phyloP scores from a whole-genome alignment of 257 asterid genomes.

The Gentiana macrophylla region DNA sequence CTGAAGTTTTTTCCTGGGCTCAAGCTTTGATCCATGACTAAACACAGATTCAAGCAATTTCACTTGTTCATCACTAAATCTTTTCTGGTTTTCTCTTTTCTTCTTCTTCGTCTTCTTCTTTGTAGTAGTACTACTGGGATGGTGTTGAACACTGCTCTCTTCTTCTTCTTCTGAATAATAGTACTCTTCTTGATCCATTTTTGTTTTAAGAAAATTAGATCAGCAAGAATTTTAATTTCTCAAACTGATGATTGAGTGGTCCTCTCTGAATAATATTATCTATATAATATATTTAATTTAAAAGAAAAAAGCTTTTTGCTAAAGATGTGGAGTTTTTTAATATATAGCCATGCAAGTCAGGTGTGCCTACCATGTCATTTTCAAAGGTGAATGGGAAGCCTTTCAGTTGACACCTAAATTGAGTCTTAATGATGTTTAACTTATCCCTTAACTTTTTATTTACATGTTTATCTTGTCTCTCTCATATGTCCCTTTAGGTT shows the following conservation, averaged over 20 bases:
- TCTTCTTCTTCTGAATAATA: constrained; percentile 13
- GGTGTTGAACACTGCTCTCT: constrained; percentile 1
- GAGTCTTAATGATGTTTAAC: constrained; percentile 4
- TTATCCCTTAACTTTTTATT: constrained; percentile 4
- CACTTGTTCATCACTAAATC: constrained; percentile 73
- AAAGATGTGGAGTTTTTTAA: constrained; percentile 18
- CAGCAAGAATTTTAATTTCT: not conserved
- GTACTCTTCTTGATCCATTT: constrained; percentile 33
- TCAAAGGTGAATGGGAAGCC: constrained; percentile 14
- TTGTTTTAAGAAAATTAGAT: not conserved
- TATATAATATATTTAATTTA: not conserved
- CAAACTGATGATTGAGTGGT: not conserved
- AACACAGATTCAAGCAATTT: constrained; percentile 61
- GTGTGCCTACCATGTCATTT: constrained; percentile 15
- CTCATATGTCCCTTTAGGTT: no score
- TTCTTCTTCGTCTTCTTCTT: constrained; percentile 13
- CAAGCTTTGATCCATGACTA: constrained; percentile 49
- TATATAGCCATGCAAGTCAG: constrained; percentile 16
- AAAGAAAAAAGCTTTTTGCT: not conserved
- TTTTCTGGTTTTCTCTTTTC: constrained; percentile 24
- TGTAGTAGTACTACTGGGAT: constrained; percentile 2
- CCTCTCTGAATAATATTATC: no score
- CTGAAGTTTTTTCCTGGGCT: constrained; percentile 53
- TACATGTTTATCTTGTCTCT: constrained; percentile 1
- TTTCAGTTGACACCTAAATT: constrained; percentile 17